Base-by-base conservation (phyloP, 306 rosid species). In the Cicer chorassanicum region DNA sequence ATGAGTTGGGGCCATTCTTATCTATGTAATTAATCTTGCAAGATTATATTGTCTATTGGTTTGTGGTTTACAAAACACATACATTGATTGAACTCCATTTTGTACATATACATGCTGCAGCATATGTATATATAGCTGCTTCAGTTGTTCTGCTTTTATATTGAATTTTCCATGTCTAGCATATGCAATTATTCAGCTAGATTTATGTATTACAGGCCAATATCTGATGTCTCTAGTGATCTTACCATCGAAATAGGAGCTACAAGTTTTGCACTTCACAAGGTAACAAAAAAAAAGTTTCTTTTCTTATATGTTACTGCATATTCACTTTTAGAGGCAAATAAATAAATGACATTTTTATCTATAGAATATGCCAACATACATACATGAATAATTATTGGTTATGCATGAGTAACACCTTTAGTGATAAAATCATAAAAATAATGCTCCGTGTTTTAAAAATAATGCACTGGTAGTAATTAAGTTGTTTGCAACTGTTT, bases 221-320 rank as follows among this genome's bases (percentile, higher is more conserved):
- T 95, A 61, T 95, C 99, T 53, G 99, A 95, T 81, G 98, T 92
- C 61, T 87, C 99, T 42, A 95, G 97, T 65, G 99, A 95, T 81
- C 92, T 95, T 65, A 86, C 85, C 44, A 77, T 95, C 0, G 99
- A 95, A 84, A 85, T 95, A 4, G 99, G 97, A 86, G 77, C 96
- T 59, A 86, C 99, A 14, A 87, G 81, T 89, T 90, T 95, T 65
- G 82, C 98, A 64, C 98, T 92, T 70, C 99, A 95, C 86, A 92
- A 95, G 98, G 99, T 92, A 76, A 87, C 34, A 86, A 86, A 86
- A 10, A 72, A 39, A 40, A 63, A 68, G 5, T 21, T 63, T 14
- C 34, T 64, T 38, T 80, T 80, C 34, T 60, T 0, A 55, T 18
- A 63, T 36, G 46, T 83, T 74, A 54, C 56, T 62, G 41, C 76